Evolutionary conservation across 2,329 filamentous ascomycete species (phyloP).

Genomic region (Neoarthrinium moseri): DNA sequence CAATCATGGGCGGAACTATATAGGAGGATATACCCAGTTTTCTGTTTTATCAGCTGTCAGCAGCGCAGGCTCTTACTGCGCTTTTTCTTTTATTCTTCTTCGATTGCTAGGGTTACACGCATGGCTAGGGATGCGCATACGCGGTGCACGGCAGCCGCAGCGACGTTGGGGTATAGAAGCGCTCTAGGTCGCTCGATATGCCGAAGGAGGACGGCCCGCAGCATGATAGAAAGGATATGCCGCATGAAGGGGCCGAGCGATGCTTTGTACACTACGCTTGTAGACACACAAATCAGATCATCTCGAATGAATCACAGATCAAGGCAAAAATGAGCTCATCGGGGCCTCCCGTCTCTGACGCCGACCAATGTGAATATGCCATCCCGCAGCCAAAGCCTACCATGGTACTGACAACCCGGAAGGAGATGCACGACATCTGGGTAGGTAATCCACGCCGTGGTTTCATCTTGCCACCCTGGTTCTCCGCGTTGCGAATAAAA

Average conservation of each 20-base stretch:
- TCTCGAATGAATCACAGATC: not conserved
- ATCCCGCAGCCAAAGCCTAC: not conserved
- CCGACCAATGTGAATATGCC: not conserved
- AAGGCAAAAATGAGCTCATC: too few relatives aligned
- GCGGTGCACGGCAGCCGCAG: not conserved
- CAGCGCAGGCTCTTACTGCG: not conserved
- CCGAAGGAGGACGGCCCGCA: not conserved
- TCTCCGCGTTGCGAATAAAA: not conserved
- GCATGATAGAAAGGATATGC: not conserved
- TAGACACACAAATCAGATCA: not conserved
- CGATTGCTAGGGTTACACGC: too few relatives aligned
- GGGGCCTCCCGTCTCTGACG: too few relatives aligned
- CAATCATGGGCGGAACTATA: not conserved
- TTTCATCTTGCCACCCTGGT: not conserved
- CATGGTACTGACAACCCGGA: not conserved
- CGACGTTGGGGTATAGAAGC: not conserved
- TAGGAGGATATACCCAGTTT: constrained; percentile 16
- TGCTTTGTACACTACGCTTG: not conserved
- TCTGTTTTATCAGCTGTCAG: constrained; percentile 1
- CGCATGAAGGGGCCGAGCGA: too few relatives aligned
- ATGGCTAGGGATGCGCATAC: not conserved
- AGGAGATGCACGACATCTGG: not conserved
- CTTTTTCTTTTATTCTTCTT: too few relatives aligned
- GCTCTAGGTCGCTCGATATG: not conserved
- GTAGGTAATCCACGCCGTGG: not conserved